Conservation (phyloP, 305 asterid genomes). For the Plantago rigida region DNA sequence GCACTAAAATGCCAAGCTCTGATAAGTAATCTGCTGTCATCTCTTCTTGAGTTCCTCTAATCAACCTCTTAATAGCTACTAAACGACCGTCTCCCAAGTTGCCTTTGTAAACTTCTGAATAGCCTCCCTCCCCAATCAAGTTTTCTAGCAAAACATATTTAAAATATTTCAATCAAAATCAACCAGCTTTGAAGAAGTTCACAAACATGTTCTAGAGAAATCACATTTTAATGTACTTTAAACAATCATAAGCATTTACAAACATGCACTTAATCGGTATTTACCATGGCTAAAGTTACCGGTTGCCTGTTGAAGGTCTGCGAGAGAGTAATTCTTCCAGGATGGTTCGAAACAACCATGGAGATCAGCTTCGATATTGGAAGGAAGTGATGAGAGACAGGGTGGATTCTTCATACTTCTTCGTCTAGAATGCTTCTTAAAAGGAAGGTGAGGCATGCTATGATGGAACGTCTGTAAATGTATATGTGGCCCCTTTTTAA, state of each 20-base stretch:
- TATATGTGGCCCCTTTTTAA: slow-evolving; percentile 49
- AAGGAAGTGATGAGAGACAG: slow-evolving; percentile 53
- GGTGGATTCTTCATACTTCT: slow-evolving; percentile 39
- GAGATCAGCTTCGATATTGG: slow-evolving; percentile 51
- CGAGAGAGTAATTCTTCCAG: slow-evolving; percentile 74
- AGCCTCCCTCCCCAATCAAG: slow-evolving; percentile 90
- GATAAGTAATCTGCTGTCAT: slow-evolving; percentile 83
- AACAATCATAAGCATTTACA: too few relatives aligned
- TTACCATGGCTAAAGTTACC: slow-evolving; percentile 53
- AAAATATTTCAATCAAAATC: slow-evolving; percentile 1
- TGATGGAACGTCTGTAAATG: slow-evolving; percentile 51
- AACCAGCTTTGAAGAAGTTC: too few relatives aligned
- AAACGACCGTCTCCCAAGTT: slow-evolving; percentile 64
- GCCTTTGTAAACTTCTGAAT: slow-evolving; percentile 90
- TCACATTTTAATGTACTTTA: too few relatives aligned
- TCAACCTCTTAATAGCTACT: slow-evolving; percentile 76
- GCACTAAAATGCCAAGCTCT: slow-evolving; percentile 90
- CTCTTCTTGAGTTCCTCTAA: slow-evolving; percentile 80
- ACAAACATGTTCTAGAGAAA: too few relatives aligned
- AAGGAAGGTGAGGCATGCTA: slow-evolving; percentile 61
- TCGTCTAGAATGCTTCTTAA: slow-evolving; percentile 62
- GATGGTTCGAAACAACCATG: slow-evolving; percentile 61
- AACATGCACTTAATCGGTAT: too few relatives aligned
- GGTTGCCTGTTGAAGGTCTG: slow-evolving; percentile 63
- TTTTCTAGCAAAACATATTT: slow-evolving; percentile 36